Conservation (phyloP, 768 basidiomycete species). For the Rubroboletus pulcherrimus region DNA sequence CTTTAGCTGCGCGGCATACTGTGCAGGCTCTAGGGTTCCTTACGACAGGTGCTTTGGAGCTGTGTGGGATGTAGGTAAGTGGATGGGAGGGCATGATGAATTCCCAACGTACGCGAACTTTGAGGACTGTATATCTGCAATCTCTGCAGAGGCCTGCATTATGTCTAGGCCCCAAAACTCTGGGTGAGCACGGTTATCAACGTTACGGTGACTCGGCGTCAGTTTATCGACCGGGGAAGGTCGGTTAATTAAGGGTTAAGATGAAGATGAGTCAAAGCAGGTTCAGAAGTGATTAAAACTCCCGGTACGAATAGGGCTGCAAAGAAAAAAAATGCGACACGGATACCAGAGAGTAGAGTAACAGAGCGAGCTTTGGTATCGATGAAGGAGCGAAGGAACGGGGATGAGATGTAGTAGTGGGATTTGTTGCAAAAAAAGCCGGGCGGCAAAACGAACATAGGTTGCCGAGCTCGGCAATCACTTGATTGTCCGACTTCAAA, state of each 20-base stretch:
- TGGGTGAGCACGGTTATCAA: constrained; percentile 34
- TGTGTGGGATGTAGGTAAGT: constrained; percentile 18
- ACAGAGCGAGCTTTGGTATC: constrained; percentile 23
- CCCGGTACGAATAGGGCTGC: background rate
- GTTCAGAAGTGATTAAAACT: constrained; percentile 3
- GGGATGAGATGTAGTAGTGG: constrained; percentile 32
- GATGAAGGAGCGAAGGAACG: constrained; percentile 29
- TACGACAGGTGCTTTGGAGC: constrained; percentile 42
- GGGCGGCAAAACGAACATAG: constrained; percentile 34
- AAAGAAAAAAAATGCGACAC: constrained; percentile 2
- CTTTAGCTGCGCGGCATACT: constrained; percentile 83
- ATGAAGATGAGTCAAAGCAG: constrained; percentile 22
- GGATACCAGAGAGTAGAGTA: constrained; percentile 10
- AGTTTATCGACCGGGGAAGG: constrained; percentile 39
- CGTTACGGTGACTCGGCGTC: constrained; percentile 39
- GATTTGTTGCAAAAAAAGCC: constrained; percentile 41
- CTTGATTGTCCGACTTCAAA: constrained; percentile 33
- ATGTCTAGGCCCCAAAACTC: constrained; percentile 16
- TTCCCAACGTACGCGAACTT: constrained; percentile 25
- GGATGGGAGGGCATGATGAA: constrained; percentile 3
- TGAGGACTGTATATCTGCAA: constrained; percentile 29
- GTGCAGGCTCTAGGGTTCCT: constrained; percentile 68
- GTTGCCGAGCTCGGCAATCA: constrained; percentile 39
- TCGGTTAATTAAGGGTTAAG: constrained; percentile 38
- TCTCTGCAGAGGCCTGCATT: constrained; percentile 29